Evolutionary conservation across 225 moss, liverwort and hornwort genomes (phyloP).

Genomic region (Marchantia paleacea): DNA sequence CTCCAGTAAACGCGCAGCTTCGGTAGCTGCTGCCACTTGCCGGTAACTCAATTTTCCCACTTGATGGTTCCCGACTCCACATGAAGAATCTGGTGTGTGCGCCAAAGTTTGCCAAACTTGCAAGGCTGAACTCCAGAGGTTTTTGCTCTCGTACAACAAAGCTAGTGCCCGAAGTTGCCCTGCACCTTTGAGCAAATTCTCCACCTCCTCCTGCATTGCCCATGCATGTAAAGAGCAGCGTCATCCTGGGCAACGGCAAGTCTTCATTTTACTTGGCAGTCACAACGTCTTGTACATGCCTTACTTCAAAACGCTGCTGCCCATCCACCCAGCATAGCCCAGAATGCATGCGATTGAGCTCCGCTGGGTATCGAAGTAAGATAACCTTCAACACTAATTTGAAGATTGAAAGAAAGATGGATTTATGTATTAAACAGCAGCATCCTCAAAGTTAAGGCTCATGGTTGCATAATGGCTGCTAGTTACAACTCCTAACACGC

Average conservation of each 20-base stretch:
- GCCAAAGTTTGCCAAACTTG: slow-evolving; percentile 94
- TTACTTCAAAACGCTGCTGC: slow-evolving; percentile 41
- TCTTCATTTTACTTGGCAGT: slow-evolving; percentile 36
- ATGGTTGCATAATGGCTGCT: not conserved
- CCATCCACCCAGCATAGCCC: slow-evolving; percentile 55
- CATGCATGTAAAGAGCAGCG: slow-evolving; percentile 58
- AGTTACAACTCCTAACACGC: not conserved
- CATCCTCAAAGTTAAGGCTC: not conserved
- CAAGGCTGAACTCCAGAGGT: slow-evolving; percentile 64
- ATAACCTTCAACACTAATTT: not conserved
- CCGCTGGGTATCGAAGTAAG: slow-evolving; percentile 23
- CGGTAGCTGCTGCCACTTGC: slow-evolving; percentile 43
- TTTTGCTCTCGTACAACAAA: slow-evolving; percentile 85
- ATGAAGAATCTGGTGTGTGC: slow-evolving; percentile 24
- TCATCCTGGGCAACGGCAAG: slow-evolving; percentile 71
- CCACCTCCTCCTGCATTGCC: slow-evolving; percentile 99
- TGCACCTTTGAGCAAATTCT: slow-evolving; percentile 71
- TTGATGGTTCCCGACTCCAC: slow-evolving; percentile 19
- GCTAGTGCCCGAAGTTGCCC: slow-evolving; percentile 88
- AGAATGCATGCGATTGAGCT: slow-evolving; percentile 66
- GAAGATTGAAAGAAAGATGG: not conserved
- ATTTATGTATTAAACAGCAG: not conserved
- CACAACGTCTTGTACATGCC: slow-evolving; percentile 56
- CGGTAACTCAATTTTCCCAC: slow-evolving; percentile 19
- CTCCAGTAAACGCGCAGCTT: slow-evolving; percentile 97